Conservation (phyloP, 2,329 filamentous ascomycete species). For the Thermochaetoides dissita region DNA sequence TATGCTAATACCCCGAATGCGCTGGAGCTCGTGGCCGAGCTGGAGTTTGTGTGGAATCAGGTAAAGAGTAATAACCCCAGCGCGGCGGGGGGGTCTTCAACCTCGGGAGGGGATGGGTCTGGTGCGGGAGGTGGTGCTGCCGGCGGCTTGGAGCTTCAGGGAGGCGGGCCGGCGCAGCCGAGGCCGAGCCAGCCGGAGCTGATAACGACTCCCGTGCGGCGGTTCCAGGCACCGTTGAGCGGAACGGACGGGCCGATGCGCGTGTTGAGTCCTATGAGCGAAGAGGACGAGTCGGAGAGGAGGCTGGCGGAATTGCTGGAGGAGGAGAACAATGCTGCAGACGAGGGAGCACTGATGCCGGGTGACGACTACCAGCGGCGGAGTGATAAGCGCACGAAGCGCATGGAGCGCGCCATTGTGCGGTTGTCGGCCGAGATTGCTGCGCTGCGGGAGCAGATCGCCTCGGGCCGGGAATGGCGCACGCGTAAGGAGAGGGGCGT, state of each 20-base stretch:
- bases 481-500: constrained; percentile 50
- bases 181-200: too few relatives aligned
- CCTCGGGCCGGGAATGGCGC: constrained; percentile 58
- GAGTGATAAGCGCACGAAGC: constrained; percentile 56
- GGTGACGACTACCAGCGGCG: constrained; percentile 25
- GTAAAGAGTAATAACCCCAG: constrained; percentile 74
- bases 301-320: constrained; percentile 29
- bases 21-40: constrained; percentile 72
- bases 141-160: too few relatives aligned
- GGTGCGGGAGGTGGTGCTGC: too few relatives aligned
- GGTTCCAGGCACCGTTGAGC: constrained; percentile 32
- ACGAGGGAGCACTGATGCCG: constrained; percentile 14
- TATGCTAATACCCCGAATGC: constrained; percentile 85
- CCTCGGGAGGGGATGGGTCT: too few relatives aligned
- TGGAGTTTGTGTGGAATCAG: constrained; percentile 99
- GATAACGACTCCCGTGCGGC: too few relatives aligned
- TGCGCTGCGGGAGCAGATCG: constrained; percentile 80
- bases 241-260: constrained; percentile 46
- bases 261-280: constrained; percentile 73
- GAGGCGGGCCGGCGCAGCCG: too few relatives aligned
- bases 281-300: constrained; percentile 55
- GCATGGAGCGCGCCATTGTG: constrained; percentile 73
- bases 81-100: constrained; percentile 2
- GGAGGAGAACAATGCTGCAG: constrained; percentile 20
- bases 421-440: constrained; percentile 87